Percentiles rank a stretch among this genome's conserved stretches.
Conservation (phyloP, 2,329 filamentous ascomycete species). For the Trichocomaceae sp. region DNA sequence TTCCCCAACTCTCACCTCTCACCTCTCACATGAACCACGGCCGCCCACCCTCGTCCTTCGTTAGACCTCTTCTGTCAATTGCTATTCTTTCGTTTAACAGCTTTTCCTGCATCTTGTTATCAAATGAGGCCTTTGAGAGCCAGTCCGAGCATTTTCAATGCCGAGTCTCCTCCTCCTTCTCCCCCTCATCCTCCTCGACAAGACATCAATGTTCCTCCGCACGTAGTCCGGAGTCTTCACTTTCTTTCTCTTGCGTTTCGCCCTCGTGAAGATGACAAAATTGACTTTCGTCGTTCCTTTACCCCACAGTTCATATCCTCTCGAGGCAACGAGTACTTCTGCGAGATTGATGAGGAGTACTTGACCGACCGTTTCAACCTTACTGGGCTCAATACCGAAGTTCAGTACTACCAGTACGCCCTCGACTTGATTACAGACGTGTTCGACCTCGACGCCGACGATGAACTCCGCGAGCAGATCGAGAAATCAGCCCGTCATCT, state of each 20-base stretch:
- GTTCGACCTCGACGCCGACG: slow-evolving; percentile 96
- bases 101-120: neutral
- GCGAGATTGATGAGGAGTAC: slow-evolving; percentile 99
- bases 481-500: slow-evolving; percentile 94
- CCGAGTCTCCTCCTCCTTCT: slow-evolving; percentile 1
- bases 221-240: slow-evolving; percentile 6
- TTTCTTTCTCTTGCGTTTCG: slow-evolving; percentile 12
- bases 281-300: slow-evolving; percentile 14
- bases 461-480: slow-evolving; percentile 96
- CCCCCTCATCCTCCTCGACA: slow-evolving; percentile 1
- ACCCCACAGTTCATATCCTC: slow-evolving; percentile 86
- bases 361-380: slow-evolving; percentile 97
- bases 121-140: neutral
- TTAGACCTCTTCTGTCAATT: neutral
- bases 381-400: slow-evolving; percentile 92
- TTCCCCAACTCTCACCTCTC: too few species aligned
- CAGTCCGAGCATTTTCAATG: slow-evolving; percentile 8
- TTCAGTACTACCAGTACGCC: slow-evolving; percentile 98
- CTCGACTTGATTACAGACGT: slow-evolving; percentile 96
- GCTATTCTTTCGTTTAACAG: neutral
- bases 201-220: slow-evolving; percentile 1
- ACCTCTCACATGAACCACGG: neutral
- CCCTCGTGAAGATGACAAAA: slow-evolving; percentile 4
- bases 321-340: slow-evolving; percentile 97
- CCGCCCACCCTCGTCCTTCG: neutral